Percentiles rank a stretch among this genome's conserved stretches.
phyloP scores from a whole-genome alignment of 352 stramenopile genomes.

The Pythium aquatile region DNA sequence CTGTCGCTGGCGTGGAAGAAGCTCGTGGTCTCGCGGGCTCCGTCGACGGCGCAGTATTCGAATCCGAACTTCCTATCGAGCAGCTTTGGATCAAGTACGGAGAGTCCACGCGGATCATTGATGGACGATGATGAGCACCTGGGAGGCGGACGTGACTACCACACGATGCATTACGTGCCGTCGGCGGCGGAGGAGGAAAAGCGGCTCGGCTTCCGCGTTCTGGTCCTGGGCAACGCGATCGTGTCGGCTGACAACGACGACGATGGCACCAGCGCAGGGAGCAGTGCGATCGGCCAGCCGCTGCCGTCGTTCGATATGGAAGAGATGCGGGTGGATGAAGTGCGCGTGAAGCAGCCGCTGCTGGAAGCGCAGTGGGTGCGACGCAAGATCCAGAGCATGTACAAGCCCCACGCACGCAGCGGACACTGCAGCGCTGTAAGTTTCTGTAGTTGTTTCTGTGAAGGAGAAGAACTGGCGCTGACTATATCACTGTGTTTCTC shows the following conservation, averaged over 20 bases:
- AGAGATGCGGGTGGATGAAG: slow-evolving; percentile 60
- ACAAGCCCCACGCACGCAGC: slow-evolving; percentile 52
- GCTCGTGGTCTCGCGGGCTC: slow-evolving; percentile 35
- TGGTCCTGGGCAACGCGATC: slow-evolving; percentile 64
- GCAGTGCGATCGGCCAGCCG: slow-evolving; percentile 9
- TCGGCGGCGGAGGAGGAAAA: slow-evolving; percentile 33
- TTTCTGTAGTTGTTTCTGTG: neutral
- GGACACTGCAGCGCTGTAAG: slow-evolving; percentile 63
- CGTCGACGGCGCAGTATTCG: neutral
- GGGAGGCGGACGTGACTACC: slow-evolving; percentile 44
- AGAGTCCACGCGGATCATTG: slow-evolving; percentile 4
- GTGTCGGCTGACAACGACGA: slow-evolving; percentile 35
- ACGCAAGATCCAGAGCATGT: slow-evolving; percentile 49
- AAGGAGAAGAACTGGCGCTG: neutral
- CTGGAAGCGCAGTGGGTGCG: slow-evolving; percentile 54
- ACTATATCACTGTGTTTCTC: slow-evolving; percentile 1
- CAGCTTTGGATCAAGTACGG: slow-evolving; percentile 23
- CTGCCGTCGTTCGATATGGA: slow-evolving; percentile 42
- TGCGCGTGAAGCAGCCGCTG: slow-evolving; percentile 48
- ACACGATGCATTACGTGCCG: slow-evolving; percentile 75
- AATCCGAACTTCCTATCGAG: slow-evolving; percentile 9
- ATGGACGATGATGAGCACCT: slow-evolving; percentile 19
- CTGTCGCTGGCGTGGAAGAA: slow-evolving; percentile 50
- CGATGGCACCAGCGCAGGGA: neutral
- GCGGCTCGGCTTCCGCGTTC: slow-evolving; percentile 43